Conservation (phyloP, 352 stramenopile species). For the Pythium chondricola region DNA sequence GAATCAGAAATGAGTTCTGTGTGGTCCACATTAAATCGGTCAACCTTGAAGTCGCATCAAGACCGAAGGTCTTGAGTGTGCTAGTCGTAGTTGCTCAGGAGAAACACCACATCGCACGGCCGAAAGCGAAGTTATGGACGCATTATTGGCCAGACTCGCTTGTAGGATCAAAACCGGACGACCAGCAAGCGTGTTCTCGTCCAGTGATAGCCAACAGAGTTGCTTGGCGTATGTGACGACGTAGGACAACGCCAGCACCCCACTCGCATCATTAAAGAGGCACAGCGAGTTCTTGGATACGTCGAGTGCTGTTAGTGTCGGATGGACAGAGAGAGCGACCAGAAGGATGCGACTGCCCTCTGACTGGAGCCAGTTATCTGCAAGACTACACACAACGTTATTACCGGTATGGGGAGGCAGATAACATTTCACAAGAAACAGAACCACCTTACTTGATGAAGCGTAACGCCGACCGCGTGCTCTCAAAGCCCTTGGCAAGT, state of each 20-base stretch:
- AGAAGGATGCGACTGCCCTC: conserved; percentile 54
- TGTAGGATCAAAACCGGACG: conserved; percentile 13
- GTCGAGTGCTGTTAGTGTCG: conserved; percentile 44
- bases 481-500: conserved; percentile 57
- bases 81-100: conserved; percentile 1
- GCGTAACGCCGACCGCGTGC: conserved; percentile 36
- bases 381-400: conserved; percentile 29
- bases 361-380: conserved; percentile 42
- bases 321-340: conserved; percentile 40
- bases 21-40: not conserved
- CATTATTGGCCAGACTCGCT: conserved; percentile 23
- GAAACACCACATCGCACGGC: conserved; percentile 22
- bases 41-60: not conserved
- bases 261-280: conserved; percentile 48
- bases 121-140: conserved; percentile 35
- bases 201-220: conserved; percentile 42
- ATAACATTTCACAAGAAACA: not conserved
- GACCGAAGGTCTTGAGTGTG: not conserved
- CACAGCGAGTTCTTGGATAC: conserved; percentile 48
- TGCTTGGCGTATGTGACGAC: conserved; percentile 38
- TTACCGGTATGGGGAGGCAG: no score
- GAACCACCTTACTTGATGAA: conserved; percentile 36
- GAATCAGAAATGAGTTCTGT: no score
- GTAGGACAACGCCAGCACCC: conserved; percentile 46
- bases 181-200: conserved; percentile 28